phyloP scores from a whole-genome alignment of 768 basidiomycete species.

The Dictyophora rubrovolvata region DNA sequence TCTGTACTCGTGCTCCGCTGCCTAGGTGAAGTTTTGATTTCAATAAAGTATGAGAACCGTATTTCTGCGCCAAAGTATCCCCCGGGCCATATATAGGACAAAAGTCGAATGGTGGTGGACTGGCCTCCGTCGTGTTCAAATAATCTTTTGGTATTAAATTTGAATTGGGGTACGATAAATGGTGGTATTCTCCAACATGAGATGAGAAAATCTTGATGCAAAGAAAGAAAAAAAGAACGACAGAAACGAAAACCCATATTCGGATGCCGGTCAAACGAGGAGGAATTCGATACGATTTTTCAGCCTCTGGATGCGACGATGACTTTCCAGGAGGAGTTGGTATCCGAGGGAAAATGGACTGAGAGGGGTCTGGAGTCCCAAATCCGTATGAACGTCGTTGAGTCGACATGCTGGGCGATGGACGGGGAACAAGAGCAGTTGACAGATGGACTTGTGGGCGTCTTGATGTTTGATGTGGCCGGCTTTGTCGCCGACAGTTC shows the following conservation, averaged over 20 bases:
- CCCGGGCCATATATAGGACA: constrained; percentile 82
- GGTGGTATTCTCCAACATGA: neutral
- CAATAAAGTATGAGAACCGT: constrained; percentile 64
- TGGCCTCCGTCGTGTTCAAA: constrained; percentile 47
- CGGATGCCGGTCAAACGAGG: constrained; percentile 50
- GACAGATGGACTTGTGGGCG: neutral
- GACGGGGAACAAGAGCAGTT: neutral
- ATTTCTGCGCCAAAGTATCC: constrained; percentile 69
- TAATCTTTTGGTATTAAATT: constrained; percentile 59
- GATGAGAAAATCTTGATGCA: constrained; percentile 4
- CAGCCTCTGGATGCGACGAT: neutral
- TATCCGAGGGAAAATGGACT: constrained; percentile 1
- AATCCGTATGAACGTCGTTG: constrained; percentile 7
- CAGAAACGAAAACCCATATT: constrained; percentile 52
- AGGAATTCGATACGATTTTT: constrained; percentile 10
- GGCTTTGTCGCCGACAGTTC: no score
- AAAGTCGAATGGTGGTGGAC: constrained; percentile 63
- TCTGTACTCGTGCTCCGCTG: constrained; percentile 72
- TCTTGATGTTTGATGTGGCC: neutral
- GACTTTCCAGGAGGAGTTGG: neutral
- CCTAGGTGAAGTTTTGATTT: constrained; percentile 71
- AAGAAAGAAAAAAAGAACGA: constrained; percentile 32
- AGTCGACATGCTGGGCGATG: constrained; percentile 4
- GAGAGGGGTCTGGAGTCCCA: constrained; percentile 7
- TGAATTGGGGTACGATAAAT: constrained; percentile 8